phyloP scores from a whole-genome alignment of 116 monocot genomes.

The Iris pallida region DNA sequence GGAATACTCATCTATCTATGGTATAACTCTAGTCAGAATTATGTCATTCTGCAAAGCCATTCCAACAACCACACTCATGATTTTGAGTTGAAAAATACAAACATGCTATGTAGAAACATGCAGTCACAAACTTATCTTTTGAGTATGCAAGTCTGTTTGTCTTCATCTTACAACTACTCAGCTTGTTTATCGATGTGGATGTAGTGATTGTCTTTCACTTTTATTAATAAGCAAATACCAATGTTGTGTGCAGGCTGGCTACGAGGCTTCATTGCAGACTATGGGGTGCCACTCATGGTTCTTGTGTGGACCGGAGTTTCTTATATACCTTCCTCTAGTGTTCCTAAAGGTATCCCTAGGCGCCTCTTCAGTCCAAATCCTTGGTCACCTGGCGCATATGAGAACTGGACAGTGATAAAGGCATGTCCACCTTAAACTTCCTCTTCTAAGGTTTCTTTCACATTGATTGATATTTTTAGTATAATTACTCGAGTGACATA shows the following conservation, averaged over 20 bases:
- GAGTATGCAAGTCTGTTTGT: too few species aligned
- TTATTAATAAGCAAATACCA: too few species aligned
- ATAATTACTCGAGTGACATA: background rate
- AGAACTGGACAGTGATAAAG: conserved; percentile 75
- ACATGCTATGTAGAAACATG: too few species aligned
- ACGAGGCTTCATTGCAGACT: conserved; percentile 71
- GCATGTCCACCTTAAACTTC: conserved; percentile 17
- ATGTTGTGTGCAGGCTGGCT: conserved; percentile 38
- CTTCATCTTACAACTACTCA: too few species aligned
- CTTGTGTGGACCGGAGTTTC: conserved; percentile 77
- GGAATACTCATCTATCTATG: too few species aligned
- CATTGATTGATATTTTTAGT: background rate
- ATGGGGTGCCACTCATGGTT: conserved; percentile 78
- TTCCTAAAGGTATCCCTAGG: conserved; percentile 65
- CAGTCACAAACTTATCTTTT: too few species aligned
- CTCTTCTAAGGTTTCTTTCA: background rate
- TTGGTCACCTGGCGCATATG: conserved; percentile 71
- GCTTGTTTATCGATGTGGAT: too few species aligned
- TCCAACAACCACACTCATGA: too few species aligned
- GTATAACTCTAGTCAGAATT: too few species aligned
- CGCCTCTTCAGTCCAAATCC: conserved; percentile 77
- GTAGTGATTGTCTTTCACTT: too few species aligned
- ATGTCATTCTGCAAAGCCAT: too few species aligned
- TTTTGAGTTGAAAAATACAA: too few species aligned
- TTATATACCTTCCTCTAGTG: conserved; percentile 49